These are phyloP conservation scores for Polyporus arcularius DNA, from an alignment of 768 basidiomycete genomes.

Conservation along the genomic window DNA sequence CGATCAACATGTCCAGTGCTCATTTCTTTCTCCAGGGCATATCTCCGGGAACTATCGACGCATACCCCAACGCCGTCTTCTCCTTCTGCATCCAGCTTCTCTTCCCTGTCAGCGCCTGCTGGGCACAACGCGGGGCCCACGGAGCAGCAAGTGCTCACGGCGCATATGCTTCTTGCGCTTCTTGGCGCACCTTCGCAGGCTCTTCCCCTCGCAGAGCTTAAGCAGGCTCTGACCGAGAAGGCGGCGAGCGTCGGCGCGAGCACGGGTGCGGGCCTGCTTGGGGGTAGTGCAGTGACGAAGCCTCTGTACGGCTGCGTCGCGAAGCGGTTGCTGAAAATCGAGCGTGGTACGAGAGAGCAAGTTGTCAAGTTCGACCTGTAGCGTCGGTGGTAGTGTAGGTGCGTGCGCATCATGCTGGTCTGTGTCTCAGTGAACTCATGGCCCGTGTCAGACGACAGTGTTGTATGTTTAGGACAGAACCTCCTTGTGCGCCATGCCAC, in stretches of 20 bases:
- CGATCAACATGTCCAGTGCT: neutral
- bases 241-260: constrained; percentile 34
- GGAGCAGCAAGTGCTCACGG: constrained; percentile 70
- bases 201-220: constrained; percentile 62
- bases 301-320: constrained; percentile 80
- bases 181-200: constrained; percentile 55
- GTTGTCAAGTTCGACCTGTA: constrained; percentile 70
- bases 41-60: constrained; percentile 56
- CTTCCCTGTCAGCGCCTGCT: constrained; percentile 41
- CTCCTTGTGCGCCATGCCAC: too few relatives aligned
- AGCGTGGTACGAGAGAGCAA: constrained; percentile 74
- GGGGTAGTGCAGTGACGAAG: constrained; percentile 53
- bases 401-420: neutral
- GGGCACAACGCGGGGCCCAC: constrained; percentile 40
- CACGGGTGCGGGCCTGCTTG: constrained; percentile 22
- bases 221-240: constrained; percentile 53
- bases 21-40: constrained; percentile 39
- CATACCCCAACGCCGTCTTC: constrained; percentile 55
- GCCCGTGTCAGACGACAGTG: too few relatives aligned
- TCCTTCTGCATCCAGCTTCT: constrained; percentile 56
- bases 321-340: constrained; percentile 76
- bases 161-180: constrained; percentile 62
- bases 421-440: neutral
- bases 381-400: neutral
- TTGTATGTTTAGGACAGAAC: too few relatives aligned